Evolutionary conservation across 495 filamentous ascomycete genomes (phyloP), one percentile per base, ranked within the genome.

Genomic region (Podospora bellae-mahoneyi): DNA sequence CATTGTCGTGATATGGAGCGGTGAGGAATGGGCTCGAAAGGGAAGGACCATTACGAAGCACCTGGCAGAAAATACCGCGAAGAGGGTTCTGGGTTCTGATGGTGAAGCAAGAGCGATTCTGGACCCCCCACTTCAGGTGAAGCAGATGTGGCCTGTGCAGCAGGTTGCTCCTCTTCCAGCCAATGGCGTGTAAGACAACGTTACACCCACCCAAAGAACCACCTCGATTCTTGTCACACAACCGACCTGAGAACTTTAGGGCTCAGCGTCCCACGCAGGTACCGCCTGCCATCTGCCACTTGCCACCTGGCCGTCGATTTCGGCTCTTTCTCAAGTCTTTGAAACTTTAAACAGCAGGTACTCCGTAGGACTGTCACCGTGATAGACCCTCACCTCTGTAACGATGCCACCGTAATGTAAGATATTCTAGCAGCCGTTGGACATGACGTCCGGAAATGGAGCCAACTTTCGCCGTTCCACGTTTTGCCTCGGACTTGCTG

Each of bases 131-230:
- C 39, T 10, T 48, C 6, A 48, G 39, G 39, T 48, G 39, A 48
- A 48, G 39, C 9, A 13, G 9, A 10, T 48, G 39, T 48, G 39
- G 39, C 15, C 39, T 48, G 39, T 48, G 39, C 39, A 48, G 39
- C 39, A 48, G 15, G 9, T 48, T 48, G 13, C 7, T 0, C 7
- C 39, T 23, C 23, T 48, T 48, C 39, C 39, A 10, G 3, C 55
- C 55, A 58, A 58, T 58, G 9, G 55, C 55, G 23, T 58, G 23
- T 58, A 58, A 58, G 55, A 20, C 55, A 58, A 9, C 19, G 55
- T 58, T 58, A 4, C 55, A 58, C 23, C 55, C 55, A 58, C n/a
- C 55, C 55, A 58, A 58, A 58, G 55, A 58, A 58, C 20, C 55
- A 58, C 39, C 15, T 48, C 39, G 7, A 23, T 10, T 48, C 39